Evolutionary conservation across 257 asterid species (phyloP).

Genomic region (Nicotiana otophora): DNA sequence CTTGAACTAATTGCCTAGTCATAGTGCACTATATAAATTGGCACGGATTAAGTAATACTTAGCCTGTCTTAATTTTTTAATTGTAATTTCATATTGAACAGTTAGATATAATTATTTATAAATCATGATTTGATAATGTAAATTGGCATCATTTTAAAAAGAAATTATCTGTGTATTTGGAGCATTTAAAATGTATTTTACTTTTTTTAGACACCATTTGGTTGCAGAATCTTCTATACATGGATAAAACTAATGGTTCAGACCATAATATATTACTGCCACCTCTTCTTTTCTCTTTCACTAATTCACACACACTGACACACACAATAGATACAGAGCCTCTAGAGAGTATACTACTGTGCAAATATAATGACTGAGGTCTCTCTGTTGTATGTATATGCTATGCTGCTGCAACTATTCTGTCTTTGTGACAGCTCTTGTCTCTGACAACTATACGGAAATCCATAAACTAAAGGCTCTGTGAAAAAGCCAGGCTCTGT

Average conservation of each 20-base stretch:
- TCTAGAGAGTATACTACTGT: conserved; percentile 36
- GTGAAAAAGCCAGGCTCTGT: neutral
- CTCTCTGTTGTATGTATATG: conserved; percentile 26
- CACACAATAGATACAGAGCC: neutral
- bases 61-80: too few species aligned
- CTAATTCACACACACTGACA: conserved; percentile 9
- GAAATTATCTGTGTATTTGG: too few species aligned
- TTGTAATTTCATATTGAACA: too few species aligned
- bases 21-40: too few species aligned
- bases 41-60: too few species aligned
- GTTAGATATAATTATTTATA: too few species aligned
- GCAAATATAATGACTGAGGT: conserved; percentile 46
- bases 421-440: conserved; percentile 50
- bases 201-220: conserved; percentile 58
- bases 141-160: too few species aligned
- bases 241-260: conserved; percentile 32
- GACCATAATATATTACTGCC: conserved; percentile 6
- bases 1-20: too few species aligned
- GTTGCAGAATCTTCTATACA: conserved; percentile 78
- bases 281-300: conserved; percentile 9
- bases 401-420: conserved; percentile 36
- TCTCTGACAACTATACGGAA: conserved; percentile 55
- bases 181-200: too few species aligned
- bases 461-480: conserved; percentile 39
- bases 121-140: too few species aligned